Conservation (phyloP, 208 protist species). For the Perkinsela sp. region DNA sequence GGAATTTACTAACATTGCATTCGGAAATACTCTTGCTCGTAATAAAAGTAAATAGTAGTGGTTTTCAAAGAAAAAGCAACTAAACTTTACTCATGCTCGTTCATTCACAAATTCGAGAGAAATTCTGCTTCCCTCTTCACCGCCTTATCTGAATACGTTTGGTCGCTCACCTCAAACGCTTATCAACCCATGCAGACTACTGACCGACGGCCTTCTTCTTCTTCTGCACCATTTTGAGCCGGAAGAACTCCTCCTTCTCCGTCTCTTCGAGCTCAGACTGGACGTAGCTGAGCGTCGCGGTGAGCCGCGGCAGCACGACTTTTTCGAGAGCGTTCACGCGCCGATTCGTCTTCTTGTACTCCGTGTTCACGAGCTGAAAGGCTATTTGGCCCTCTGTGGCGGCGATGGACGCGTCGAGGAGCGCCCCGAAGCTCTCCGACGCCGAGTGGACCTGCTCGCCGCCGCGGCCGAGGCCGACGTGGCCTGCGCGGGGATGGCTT, state of each 20-base stretch:
- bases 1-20: too few relatives aligned
- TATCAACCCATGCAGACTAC: too few relatives aligned
- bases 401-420: constrained; percentile 67
- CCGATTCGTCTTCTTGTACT: constrained; percentile 96
- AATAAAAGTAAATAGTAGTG: too few relatives aligned
- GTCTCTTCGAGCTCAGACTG: constrained; percentile 90
- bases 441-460: constrained; percentile 78
- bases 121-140: too few relatives aligned
- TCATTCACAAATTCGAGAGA: too few relatives aligned
- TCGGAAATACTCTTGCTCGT: too few relatives aligned
- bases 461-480: constrained; percentile 76
- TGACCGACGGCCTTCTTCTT: too few relatives aligned
- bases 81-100: too few relatives aligned
- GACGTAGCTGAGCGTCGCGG: constrained; percentile 93
- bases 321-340: constrained; percentile 98
- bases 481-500: constrained; percentile 7
- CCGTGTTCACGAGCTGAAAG: constrained; percentile 84
- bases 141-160: too few relatives aligned
- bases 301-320: constrained; percentile 86
- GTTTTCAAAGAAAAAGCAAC: too few relatives aligned
- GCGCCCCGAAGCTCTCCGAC: constrained; percentile 52
- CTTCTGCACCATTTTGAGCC: constrained; percentile 89
- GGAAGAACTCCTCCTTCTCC: constrained; percentile 96
- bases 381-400: constrained; percentile 87
- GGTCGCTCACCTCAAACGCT: too few relatives aligned